Base-by-base conservation (phyloP, 2,329 filamentous ascomycete genomes). In the Coleophoma cylindrospora region DNA sequence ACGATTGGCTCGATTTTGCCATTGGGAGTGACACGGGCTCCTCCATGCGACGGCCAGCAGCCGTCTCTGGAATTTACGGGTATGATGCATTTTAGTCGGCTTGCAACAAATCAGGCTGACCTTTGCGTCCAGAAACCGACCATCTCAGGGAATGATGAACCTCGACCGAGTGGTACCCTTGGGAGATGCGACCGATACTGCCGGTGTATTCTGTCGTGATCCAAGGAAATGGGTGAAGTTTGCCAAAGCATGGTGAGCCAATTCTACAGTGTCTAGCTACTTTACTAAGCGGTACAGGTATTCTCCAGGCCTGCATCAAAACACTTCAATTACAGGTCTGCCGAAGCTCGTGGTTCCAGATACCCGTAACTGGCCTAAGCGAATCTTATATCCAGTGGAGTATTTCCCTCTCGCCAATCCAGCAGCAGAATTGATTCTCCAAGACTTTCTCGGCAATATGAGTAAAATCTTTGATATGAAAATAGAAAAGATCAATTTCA, bases 1-100 rank as follows among this genome's bases (percentile, higher is more conserved):
- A 75, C 47, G 53, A 63, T 0, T 75, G 71, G 72, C 61, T 78
- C 3, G 74, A 77, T 49, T 56, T 76, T 40, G 68, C 74, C 0
- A 58, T 77, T 6, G 74, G 74, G 2, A 70, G 66, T 38, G 72
- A 74, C 48, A 74, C 41, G 7, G 41, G 41, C 3, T 32, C 19
- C 15, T 44, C 41, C 15, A 44, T 44, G 19, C 12, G 41, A n/a
- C 13, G 11, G 15, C 41, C 41, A 44, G 19, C 41, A 32, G 41
- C 19, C 10, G 41, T 32, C 10, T 33, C 19, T 14, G 41, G 41
- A 13, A 33, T 12, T 32, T 44, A 44, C 32, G 41, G 41, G 36
- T 38, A 13, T 38, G 36, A 9, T 14, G 11, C 11, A n/a, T 17
- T 14, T 1, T 38, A 8, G 3, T 38, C 15, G 12, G 6, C 15